Evolutionary conservation across 768 basidiomycete genomes (phyloP).

Genomic region (Kondoa subrosea): DNA sequence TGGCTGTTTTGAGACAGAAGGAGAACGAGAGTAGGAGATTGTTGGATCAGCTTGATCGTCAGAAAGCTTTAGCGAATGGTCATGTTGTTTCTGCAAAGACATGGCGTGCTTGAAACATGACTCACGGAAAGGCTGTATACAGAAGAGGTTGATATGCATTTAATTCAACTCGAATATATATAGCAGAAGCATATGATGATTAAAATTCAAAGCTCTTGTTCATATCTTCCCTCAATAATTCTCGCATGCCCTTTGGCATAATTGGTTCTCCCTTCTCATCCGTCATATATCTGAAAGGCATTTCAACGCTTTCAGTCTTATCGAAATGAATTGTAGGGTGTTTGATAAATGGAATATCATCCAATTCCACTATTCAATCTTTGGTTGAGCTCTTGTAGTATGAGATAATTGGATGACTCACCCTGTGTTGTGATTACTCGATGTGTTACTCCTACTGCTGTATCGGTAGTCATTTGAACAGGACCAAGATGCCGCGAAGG

Average conservation of each 20-base stretch:
- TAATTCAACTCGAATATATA: too few relatives aligned
- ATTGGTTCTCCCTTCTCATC: conserved; percentile 44
- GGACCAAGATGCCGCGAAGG: conserved; percentile 67
- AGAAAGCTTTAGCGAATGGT: background rate
- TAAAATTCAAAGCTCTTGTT: conserved; percentile 71
- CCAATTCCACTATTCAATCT: conserved; percentile 31
- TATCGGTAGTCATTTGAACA: conserved; percentile 97
- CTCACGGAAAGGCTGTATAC: too few relatives aligned
- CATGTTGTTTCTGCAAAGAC: background rate
- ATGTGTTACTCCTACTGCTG: conserved; percentile 81
- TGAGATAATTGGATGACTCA: conserved; percentile 31
- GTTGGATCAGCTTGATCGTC: background rate
- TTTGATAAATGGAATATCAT: conserved; percentile 53
- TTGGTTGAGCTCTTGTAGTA: conserved; percentile 9
- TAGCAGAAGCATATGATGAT: too few relatives aligned
- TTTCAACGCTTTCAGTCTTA: conserved; percentile 76
- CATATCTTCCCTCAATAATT: conserved; percentile 67
- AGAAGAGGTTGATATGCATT: too few relatives aligned
- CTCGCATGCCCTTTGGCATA: conserved; percentile 77
- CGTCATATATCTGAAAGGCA: conserved; percentile 79
- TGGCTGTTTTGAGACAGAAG: background rate
- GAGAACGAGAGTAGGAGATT: background rate
- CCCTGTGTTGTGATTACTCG: conserved; percentile 56
- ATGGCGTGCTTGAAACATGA: too few relatives aligned
- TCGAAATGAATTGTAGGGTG: conserved; percentile 81